Base-by-base conservation (phyloP, 2,329 filamentous ascomycete species). In the Fusarium armeniacum region DNA sequence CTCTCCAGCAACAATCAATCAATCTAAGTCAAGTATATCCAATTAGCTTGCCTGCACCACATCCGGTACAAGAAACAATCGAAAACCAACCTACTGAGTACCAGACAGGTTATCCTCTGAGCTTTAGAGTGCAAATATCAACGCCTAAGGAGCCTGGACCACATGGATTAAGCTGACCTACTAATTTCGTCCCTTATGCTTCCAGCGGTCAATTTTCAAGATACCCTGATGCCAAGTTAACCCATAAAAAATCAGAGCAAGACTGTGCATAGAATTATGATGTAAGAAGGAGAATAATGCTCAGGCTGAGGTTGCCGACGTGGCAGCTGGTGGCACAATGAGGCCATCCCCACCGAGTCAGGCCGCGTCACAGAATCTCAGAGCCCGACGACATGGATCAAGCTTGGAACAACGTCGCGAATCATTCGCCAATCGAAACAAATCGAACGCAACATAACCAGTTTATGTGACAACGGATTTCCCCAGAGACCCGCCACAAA, bases 271-370 rank as follows among this genome's bases (percentile, higher is more conserved):
- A 12, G 7, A 20, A 32, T 9, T 4, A 30, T 46, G 28, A 32
- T 32, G 44, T 20, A 32, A 18, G 4, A 46, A 20, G 18, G 16
- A 4, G 2, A 3, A n/a, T 12, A 22, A 2, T 35, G 1, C 1
- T 0, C 24, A 38, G 38, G 53, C 53, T 49, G 40, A 52, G 16
- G 45, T n/a, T 15, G 38, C 40, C 54, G 30, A 56, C 65, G 63
- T 61, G 63, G 63, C 52, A 62, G 28, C 38, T 18, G 36, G 41
- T 15, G 36, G 41, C 41, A 50, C 53, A 67, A 63, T 69, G 65
- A 68, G 65, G 65, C 65, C 65, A 68, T 58, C 65, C 50, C 58
- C 32, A 44, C 41, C 9, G 24, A 24, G 38, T 51, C 43, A 60
- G 50, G 59, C 59, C 65, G 65, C 59, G 59, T 61, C 49, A 46